Conservation (phyloP, 352 stramenopile genomes). For the Elongisporangium prolatum region DNA sequence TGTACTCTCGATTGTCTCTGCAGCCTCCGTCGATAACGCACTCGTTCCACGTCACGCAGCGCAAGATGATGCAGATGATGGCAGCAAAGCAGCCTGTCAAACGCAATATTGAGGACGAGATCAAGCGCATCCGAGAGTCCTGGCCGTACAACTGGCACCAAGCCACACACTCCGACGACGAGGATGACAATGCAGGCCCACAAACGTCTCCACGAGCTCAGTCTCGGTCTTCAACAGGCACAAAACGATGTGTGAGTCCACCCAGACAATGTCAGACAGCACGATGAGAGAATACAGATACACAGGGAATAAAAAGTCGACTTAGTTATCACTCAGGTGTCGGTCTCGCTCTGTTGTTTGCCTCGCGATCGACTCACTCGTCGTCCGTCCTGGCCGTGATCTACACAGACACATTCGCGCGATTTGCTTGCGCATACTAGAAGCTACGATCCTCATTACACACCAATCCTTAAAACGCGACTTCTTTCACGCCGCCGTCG, state of each 20-base stretch:
- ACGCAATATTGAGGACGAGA: conserved; percentile 31
- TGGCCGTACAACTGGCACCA: conserved; percentile 66
- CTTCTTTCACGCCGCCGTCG: conserved; percentile 54
- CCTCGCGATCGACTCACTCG: conserved; percentile 1
- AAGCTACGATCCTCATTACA: background rate
- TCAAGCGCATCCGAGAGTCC: conserved; percentile 55
- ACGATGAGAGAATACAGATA: conserved; percentile 10
- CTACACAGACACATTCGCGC: background rate
- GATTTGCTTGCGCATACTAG: conserved; percentile 1
- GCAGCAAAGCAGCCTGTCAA: conserved; percentile 3
- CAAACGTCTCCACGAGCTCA: background rate
- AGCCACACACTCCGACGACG: conserved; percentile 5
- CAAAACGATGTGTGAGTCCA: background rate
- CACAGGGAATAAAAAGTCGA: background rate
- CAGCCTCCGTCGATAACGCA: conserved; percentile 38
- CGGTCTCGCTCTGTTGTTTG: background rate
- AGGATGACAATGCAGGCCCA: conserved; percentile 2
- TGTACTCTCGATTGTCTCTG: background rate
- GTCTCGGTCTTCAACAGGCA: background rate
- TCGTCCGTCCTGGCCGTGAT: conserved; percentile 1
- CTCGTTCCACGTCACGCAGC: conserved; percentile 39
- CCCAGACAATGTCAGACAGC: background rate
- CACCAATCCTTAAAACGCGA: conserved; percentile 59
- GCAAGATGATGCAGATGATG: conserved; percentile 20
- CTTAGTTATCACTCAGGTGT: background rate